Base-by-base conservation (phyloP, 345 rosid species). In the Hibiscus trionum region DNA sequence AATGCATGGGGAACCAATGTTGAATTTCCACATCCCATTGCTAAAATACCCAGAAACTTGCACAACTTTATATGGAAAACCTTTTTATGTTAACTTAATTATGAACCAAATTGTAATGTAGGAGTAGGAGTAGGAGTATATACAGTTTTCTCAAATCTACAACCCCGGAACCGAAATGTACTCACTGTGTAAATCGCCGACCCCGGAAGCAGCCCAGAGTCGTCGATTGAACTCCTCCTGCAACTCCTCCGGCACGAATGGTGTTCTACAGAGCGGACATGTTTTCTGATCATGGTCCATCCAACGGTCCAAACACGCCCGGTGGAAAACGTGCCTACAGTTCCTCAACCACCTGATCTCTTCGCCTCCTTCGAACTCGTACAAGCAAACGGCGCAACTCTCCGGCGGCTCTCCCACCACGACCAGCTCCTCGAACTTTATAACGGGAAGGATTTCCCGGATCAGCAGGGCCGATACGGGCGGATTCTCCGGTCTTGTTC, bases 221-320 rank as follows among this genome's bases (percentile, higher is more conserved):
- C 98, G 88, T 76, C 84, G 90, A 82, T 90, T 84, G 47, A 49
- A 49, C 53, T 14, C 53, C 3, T 49, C 53, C 16, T 49, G 53
- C 16, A 90, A 80, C 82, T 87, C 92, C 66, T 88, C 89, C 0
- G 97, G 96, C 65, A 91, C 90, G 2, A 91, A 87, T 33, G 88
- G 53, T 49, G 53, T 49, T 15, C 53, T 14, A 49, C 53, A 49
- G 5, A 49, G 53, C 5, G 53, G 53, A 14, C 53, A 49, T 4
- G 53, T 49, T 49, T 49, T 49, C 1, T 49, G 53, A 49, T 49
- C 53, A 49, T 49, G 53, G 16, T 49, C 53, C 53, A 49, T 49
- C 53, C 53, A 49, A 49, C 53, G n/a, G 53, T 49, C 53, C 53
- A 49, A 49, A 11, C 53, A 49, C 53, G 53, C 5, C n/a, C 53